Conservation (phyloP, 2,329 filamentous ascomycete species). For the Calonectria pseudoreteaudii region DNA sequence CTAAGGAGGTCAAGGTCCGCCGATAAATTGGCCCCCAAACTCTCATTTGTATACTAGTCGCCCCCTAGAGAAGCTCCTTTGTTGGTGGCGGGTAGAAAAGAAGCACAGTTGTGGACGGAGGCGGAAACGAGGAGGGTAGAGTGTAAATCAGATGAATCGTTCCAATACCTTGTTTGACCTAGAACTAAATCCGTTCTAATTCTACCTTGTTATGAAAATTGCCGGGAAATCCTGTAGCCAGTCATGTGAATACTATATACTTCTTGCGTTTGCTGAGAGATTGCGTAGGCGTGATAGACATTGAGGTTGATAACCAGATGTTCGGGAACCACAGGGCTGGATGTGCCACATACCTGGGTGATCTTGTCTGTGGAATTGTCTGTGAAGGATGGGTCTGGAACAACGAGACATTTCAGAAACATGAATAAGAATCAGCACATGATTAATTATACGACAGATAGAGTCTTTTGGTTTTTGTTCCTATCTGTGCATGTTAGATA, state of each 20-base stretch:
- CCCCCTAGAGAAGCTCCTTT: constrained; percentile 57
- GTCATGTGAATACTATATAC: not conserved
- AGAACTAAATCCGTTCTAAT: constrained; percentile 16
- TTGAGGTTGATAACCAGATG: not conserved
- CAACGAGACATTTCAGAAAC: not conserved
- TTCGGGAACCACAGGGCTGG: not conserved
- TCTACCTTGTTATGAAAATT: constrained; percentile 1
- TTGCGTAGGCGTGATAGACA: not conserved
- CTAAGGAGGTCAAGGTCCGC: constrained; percentile 65
- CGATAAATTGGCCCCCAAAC: constrained; percentile 53
- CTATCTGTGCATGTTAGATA: not conserved
- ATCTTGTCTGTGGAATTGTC: not conserved
- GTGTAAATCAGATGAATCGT: constrained; percentile 64
- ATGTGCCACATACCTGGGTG: not conserved
- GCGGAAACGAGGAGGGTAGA: constrained; percentile 53
- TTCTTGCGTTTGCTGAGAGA: not conserved
- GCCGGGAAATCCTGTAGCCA: not conserved
- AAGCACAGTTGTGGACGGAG: constrained; percentile 45
- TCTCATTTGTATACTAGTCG: constrained; percentile 57
- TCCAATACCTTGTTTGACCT: constrained; percentile 51
- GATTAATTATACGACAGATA: not conserved
- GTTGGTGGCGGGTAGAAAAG: constrained; percentile 56
- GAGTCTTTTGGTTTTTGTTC: not conserved
- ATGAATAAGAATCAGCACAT: too few species aligned
- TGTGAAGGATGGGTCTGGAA: not conserved